phyloP scores from a whole-genome alignment of 768 basidiomycete genomes.

The Cubamyces sp. region DNA sequence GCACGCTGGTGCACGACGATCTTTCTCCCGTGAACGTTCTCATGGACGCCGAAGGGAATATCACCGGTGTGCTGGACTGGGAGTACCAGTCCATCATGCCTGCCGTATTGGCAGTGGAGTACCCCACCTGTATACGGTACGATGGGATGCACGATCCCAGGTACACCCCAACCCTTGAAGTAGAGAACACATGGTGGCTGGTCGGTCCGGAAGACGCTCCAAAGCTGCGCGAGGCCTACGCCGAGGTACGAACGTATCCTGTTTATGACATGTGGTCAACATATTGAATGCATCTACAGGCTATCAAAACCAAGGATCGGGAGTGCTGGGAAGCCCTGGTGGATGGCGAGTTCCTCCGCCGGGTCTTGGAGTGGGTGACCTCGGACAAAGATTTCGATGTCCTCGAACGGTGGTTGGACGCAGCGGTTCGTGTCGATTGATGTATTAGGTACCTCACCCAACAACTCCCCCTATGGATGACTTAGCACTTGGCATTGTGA shows the following conservation, averaged over 20 bases:
- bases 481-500: no score
- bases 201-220: constrained; percentile 6
- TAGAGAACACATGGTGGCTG: constrained; percentile 10
- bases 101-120: constrained; percentile 30
- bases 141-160: constrained; percentile 27
- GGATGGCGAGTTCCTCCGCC: constrained; percentile 6
- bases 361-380: neutral
- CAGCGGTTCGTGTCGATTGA: no score
- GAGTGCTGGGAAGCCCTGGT: constrained; percentile 4
- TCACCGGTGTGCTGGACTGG: constrained; percentile 33
- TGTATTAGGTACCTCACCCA: no score
- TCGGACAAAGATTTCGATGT: no score
- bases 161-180: neutral
- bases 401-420: no score
- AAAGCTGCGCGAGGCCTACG: constrained; percentile 10
- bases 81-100: constrained; percentile 28
- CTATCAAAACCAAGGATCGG: neutral
- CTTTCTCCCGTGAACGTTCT: constrained; percentile 23
- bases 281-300: neutral
- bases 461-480: no score
- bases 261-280: neutral
- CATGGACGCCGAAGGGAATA: constrained; percentile 19
- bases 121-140: constrained; percentile 33
- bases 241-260: neutral
- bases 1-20: constrained; percentile 28